Evolutionary conservation across 257 asterid genomes (phyloP).

Genomic region (Leonotis leonurus): DNA sequence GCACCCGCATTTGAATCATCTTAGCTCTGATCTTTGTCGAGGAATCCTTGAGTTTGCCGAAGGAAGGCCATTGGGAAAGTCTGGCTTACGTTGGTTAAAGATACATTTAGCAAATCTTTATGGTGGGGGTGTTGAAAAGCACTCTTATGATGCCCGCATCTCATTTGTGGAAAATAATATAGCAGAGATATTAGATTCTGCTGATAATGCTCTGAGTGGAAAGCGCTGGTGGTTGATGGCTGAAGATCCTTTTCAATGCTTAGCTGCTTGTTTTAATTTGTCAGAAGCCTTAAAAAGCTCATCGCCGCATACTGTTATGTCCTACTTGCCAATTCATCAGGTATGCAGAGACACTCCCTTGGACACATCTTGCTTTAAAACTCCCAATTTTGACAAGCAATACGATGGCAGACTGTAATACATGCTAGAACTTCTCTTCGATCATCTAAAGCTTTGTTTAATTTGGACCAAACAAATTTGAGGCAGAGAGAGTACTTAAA

Average conservation of each 20-base stretch:
- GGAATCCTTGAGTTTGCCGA: constrained; percentile 84
- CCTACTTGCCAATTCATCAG: constrained; percentile 91
- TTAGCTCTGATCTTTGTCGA: constrained; percentile 88
- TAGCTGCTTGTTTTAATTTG: constrained; percentile 66
- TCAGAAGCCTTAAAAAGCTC: constrained; percentile 72
- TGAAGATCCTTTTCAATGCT: constrained; percentile 92
- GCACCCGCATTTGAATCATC: constrained; percentile 96
- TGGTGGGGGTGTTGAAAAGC: constrained; percentile 87
- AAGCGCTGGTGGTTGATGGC: constrained; percentile 85
- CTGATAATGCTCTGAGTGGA: constrained; percentile 91
- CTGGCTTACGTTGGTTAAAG: constrained; percentile 66
- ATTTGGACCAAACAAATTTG: no score
- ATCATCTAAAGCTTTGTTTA: no score
- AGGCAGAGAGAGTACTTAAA: no score
- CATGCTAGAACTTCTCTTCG: no score
- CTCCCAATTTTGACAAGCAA: no score
- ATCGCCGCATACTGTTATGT: constrained; percentile 54
- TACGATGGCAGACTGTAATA: no score
- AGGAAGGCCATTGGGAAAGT: constrained; percentile 80
- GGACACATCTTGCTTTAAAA: no score
- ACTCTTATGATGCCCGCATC: constrained; percentile 72
- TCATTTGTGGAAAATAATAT: constrained; percentile 65
- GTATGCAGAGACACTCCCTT: no score
- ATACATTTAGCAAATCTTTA: constrained; percentile 80
- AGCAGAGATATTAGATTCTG: constrained; percentile 30